phyloP scores from a whole-genome alignment of 2,329 filamentous ascomycete genomes.

The Fusarium torreyae region DNA sequence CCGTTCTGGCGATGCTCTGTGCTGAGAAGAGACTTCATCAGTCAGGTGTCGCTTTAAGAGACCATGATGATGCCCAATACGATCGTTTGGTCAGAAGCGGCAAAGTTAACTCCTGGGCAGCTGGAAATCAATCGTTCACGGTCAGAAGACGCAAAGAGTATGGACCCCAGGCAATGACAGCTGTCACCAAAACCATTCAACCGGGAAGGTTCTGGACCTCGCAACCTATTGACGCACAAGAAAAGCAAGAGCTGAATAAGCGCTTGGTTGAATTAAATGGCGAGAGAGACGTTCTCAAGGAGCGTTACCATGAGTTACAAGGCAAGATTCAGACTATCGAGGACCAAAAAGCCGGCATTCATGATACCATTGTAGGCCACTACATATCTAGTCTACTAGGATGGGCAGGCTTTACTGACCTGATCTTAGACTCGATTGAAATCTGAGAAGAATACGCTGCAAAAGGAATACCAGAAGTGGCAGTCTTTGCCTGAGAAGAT shows the following conservation, averaged over 20 bases:
- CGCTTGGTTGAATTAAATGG: constrained; percentile 62
- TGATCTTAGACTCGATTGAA: constrained; percentile 64
- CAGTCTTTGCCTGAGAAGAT: constrained; percentile 79
- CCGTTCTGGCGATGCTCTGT: constrained; percentile 91
- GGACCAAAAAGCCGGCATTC: constrained; percentile 59
- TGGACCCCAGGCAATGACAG: constrained; percentile 80
- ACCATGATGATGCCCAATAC: constrained; percentile 78
- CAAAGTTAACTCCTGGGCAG: constrained; percentile 78
- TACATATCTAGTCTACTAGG: background rate
- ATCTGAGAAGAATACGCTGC: constrained; percentile 76
- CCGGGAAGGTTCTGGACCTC: constrained; percentile 81
- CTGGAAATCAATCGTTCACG: constrained; percentile 74
- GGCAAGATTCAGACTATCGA: constrained; percentile 60
- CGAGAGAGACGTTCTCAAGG: constrained; percentile 55
- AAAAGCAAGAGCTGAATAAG: constrained; percentile 73
- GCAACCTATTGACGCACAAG: constrained; percentile 78
- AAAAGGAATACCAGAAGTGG: constrained; percentile 76
- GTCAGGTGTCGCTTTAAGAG: constrained; percentile 74
- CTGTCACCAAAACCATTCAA: constrained; percentile 72
- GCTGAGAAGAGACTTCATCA: constrained; percentile 77
- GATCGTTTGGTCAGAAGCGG: constrained; percentile 72
- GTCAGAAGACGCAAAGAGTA: constrained; percentile 85
- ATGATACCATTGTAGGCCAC: constrained; percentile 56
- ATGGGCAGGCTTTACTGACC: constrained; percentile 35
- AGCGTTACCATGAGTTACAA: constrained; percentile 54